phyloP scores from a whole-genome alignment of 495 filamentous ascomycete genomes.

The Penicillium angulare region DNA sequence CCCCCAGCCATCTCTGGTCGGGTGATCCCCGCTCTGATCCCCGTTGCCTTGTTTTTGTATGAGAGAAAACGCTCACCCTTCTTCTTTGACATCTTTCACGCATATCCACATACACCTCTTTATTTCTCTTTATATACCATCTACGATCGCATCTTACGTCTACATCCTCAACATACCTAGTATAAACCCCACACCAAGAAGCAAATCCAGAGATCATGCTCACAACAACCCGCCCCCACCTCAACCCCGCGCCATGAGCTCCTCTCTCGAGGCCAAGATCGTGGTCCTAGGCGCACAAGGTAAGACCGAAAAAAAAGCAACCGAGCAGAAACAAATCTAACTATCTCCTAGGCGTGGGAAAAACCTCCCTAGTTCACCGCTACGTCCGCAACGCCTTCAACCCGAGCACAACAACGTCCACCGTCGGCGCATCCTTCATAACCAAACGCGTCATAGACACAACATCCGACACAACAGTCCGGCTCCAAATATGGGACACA shows the following conservation, averaged over 20 bases:
- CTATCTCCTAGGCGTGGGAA: constrained; percentile 70
- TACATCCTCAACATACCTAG: not conserved
- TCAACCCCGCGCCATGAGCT: constrained; percentile 57
- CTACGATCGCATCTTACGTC: not conserved
- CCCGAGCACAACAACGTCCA: constrained; percentile 67
- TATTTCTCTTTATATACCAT: not conserved
- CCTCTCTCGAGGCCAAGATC: constrained; percentile 86
- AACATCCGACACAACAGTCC: constrained; percentile 73
- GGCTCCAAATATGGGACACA: constrained; percentile 91
- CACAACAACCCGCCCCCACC: constrained; percentile 25
- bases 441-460: constrained; percentile 89
- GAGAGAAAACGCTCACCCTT: too few relatives aligned
- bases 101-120: not conserved
- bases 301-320: constrained; percentile 15
- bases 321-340: not conserved
- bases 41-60: not conserved
- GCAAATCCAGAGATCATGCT: constrained; percentile 32
- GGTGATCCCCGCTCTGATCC: constrained; percentile 12
- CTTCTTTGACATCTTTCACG: too few relatives aligned
- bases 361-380: constrained; percentile 87
- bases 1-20: constrained; percentile 5
- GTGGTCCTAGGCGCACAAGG: constrained; percentile 84
- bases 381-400: constrained; percentile 79
- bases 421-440: constrained; percentile 90
- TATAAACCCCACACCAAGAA: too few relatives aligned